Conservation (phyloP, 345 rosid species). For the Garcia nutans region DNA sequence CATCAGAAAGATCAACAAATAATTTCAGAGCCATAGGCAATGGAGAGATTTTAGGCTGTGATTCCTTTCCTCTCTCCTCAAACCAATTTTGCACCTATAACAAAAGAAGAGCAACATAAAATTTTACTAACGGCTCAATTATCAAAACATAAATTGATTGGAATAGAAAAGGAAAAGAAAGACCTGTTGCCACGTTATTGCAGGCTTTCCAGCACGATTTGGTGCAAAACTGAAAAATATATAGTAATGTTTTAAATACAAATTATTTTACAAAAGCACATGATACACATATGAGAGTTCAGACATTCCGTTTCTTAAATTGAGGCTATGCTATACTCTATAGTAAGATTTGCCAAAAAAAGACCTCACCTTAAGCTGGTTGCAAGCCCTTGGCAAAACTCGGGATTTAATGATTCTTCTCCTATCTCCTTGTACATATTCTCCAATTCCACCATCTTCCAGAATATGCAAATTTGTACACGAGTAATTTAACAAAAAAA, state of each 20-base stretch:
- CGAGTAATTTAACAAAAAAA: not conserved
- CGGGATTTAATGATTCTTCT: conserved; percentile 44
- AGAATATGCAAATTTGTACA: not conserved
- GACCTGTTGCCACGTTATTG: conserved; percentile 72
- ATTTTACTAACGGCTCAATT: not conserved
- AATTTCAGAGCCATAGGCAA: conserved; percentile 34
- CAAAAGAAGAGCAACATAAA: conserved; percentile 14
- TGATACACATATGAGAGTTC: not conserved
- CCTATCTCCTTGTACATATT: conserved; percentile 61
- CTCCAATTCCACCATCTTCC: conserved; percentile 72
- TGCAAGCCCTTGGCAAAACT: conserved; percentile 65
- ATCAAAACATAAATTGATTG: not conserved
- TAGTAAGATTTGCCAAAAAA: not conserved
- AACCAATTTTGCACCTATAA: conserved; percentile 72
- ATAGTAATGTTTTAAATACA: conserved; percentile 14
- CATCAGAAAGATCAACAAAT: conserved; percentile 45
- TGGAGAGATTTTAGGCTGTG: conserved; percentile 19
- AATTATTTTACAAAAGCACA: not conserved
- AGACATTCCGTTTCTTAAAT: not conserved
- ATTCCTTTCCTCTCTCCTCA: conserved; percentile 41
- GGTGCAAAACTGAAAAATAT: conserved; percentile 48
- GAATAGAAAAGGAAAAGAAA: conserved; percentile 16
- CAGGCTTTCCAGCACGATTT: conserved; percentile 50
- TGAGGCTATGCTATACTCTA: not conserved
- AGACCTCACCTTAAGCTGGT: conserved; percentile 51